A percentile compares a stretch with the other conserved stretches of the same genome.
These are phyloP conservation scores for Solanum pinnatisectum DNA, from an alignment of 257 asterid species.

Conservation along the genomic window DNA sequence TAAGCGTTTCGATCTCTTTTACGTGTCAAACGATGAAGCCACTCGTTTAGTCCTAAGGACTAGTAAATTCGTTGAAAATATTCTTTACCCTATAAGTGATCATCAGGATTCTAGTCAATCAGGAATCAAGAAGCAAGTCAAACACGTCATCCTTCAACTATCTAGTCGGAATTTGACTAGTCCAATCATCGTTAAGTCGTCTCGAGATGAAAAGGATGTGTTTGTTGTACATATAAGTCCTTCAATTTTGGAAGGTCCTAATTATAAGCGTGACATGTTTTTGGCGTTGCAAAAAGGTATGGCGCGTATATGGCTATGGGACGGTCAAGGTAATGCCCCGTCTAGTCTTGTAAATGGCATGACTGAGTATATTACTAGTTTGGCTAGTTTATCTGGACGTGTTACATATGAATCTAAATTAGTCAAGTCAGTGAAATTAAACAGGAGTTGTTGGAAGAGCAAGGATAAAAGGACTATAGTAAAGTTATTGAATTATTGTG, in stretches of 20 bases:
- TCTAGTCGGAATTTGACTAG: slow-evolving; percentile 17
- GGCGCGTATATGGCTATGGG: slow-evolving; percentile 53
- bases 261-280: slow-evolving; percentile 16
- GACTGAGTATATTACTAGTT: slow-evolving; percentile 24
- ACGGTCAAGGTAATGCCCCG: slow-evolving; percentile 32
- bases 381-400: background rate
- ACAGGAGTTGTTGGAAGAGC: slow-evolving; percentile 19
- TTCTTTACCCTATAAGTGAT: slow-evolving; percentile 23
- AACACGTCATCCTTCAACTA: slow-evolving; percentile 21
- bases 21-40: slow-evolving; percentile 48
- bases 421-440: background rate
- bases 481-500: slow-evolving; percentile 29
- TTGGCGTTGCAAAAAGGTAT: slow-evolving; percentile 34
- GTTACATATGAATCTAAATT: background rate
- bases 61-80: slow-evolving; percentile 33
- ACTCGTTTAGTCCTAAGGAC: slow-evolving; percentile 29
- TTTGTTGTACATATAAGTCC: slow-evolving; percentile 31
- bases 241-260: slow-evolving; percentile 17
- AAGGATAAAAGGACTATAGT: slow-evolving; percentile 23
- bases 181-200: slow-evolving; percentile 8
- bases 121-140: slow-evolving; percentile 25
- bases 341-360: slow-evolving; percentile 36
- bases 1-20: slow-evolving; percentile 47
- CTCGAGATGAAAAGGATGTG: background rate
- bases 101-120: background rate